phyloP scores from a whole-genome alignment of 2,329 filamentous ascomycete genomes.

The Arthrobotrys iridis region DNA sequence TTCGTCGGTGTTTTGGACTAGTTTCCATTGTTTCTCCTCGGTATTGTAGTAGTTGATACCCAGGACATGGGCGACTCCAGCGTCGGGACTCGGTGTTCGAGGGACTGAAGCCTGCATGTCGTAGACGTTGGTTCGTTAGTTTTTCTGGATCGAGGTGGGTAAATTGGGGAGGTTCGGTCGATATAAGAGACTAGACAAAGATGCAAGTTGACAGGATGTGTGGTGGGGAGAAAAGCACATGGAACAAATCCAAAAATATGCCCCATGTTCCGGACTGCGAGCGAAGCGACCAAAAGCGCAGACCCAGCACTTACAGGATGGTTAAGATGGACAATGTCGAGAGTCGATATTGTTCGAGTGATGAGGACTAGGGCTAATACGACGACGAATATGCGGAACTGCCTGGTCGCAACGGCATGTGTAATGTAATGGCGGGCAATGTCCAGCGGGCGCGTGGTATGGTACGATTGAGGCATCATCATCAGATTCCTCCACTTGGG shows the following conservation, averaged over 20 bases:
- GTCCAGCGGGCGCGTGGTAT: constrained; percentile 2
- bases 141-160: background rate
- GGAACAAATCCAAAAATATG: background rate
- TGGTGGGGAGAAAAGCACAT: background rate
- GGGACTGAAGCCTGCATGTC: constrained; percentile 27
- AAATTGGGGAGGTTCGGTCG: background rate
- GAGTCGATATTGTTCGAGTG: constrained; percentile 29
- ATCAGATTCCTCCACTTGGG: constrained; percentile 26
- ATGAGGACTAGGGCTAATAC: constrained; percentile 21
- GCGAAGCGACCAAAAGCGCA: constrained; percentile 25
- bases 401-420: constrained; percentile 27
- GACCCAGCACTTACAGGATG: constrained; percentile 21
- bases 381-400: constrained; percentile 36
- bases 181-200: background rate
- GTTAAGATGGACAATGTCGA: constrained; percentile 24
- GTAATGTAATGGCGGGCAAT: constrained; percentile 34
- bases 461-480: constrained; percentile 14
- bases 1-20: constrained; percentile 33
- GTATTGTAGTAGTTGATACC: constrained; percentile 33
- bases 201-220: background rate
- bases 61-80: constrained; percentile 45
- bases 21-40: constrained; percentile 45
- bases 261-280: constrained; percentile 31
- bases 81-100: constrained; percentile 22
- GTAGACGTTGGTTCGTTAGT: background rate